Evolutionary conservation across 805 yeast genomes (phyloP), one percentile per base, ranked within the genome.

Genomic region (Yamadazyma kitorensis): DNA sequence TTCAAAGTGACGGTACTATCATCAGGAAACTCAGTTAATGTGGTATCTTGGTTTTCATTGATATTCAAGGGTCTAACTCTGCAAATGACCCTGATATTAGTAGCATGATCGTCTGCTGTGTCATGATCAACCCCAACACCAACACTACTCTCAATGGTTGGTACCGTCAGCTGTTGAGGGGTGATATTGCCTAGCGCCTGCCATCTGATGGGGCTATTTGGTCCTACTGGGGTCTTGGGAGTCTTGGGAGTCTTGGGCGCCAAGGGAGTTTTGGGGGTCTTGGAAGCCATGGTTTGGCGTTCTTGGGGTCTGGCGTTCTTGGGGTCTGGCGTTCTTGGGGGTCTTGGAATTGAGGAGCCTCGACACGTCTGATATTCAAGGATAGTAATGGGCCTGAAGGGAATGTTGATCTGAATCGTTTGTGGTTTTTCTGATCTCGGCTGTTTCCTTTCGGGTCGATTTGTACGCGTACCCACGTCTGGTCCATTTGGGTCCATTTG

Each of bases 11-110:
- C 55, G 0, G 64, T 51, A 11, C 51, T 44, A 14, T 49, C 45
- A 29, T 58, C 36, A 32, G 51, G 48, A 11, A 48, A 47, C 4
- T 40, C 28, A 17, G 49, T 39, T 6, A 34, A 31, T 19, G 36
- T 44, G 55, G 48, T 51, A 6, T 41, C 38, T 7, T 34, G 35
- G 5, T 19, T 11, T 34, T 63, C 84, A 2, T 32, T 17, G 2
- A 51, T 56, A 31, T 59, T 68, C 28, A 64, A 64, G 1, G 93
- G 93, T 28, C 93, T 62, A 47, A 85, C 78, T 33, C 95, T 64
- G 17, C 85, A 86, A 13, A 85, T 68, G 17, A 85, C 94, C 47
- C 76, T 76, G 51, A 82, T 75, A 43, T 72, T 68, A 33, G 59
- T 46, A 29, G 29, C n/a, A n/a, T n/a, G n/a, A n/a, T n/a, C n/a